Evolutionary conservation across 1,139 yeast species (phyloP).

Genomic region (Saccharomyces hybrid): DNA sequence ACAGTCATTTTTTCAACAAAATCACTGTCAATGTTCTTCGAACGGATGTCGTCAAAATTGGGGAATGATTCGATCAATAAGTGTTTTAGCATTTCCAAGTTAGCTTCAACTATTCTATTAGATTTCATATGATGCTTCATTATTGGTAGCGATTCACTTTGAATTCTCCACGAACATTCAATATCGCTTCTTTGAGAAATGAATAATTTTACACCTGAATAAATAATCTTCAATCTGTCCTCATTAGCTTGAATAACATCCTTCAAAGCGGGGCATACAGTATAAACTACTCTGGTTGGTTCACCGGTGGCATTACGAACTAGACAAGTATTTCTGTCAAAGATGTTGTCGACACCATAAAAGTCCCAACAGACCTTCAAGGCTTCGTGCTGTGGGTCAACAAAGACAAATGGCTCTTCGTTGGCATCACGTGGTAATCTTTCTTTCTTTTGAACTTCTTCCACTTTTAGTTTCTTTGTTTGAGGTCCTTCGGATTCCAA

Average conservation of each 20-base stretch:
- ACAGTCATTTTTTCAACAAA: conserved; percentile 49
- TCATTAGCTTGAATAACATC: conserved; percentile 63
- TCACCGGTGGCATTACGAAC: conserved; percentile 96
- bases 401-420: conserved; percentile 87
- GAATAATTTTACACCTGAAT: conserved; percentile 87
- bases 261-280: conserved; percentile 69
- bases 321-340: conserved; percentile 58
- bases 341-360: conserved; percentile 61
- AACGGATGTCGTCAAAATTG: conserved; percentile 48
- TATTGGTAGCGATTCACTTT: conserved; percentile 72
- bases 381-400: conserved; percentile 59
- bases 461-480: conserved; percentile 34
- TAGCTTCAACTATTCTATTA: conserved; percentile 46
- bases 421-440: conserved; percentile 85
- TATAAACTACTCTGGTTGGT: conserved; percentile 85
- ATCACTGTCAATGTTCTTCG: conserved; percentile 46
- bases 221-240: conserved; percentile 75
- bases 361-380: conserved; percentile 75
- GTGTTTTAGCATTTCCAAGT: conserved; percentile 52
- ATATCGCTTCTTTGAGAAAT: conserved; percentile 83
- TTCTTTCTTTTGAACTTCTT: conserved; percentile 42
- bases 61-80: conserved; percentile 81
- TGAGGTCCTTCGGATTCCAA: conserved; percentile 32
- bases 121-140: conserved; percentile 51
- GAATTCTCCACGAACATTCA: conserved; percentile 81